Evolutionary conservation across 345 rosid species (phyloP).

Genomic region (Sisymbrium altissimum): DNA sequence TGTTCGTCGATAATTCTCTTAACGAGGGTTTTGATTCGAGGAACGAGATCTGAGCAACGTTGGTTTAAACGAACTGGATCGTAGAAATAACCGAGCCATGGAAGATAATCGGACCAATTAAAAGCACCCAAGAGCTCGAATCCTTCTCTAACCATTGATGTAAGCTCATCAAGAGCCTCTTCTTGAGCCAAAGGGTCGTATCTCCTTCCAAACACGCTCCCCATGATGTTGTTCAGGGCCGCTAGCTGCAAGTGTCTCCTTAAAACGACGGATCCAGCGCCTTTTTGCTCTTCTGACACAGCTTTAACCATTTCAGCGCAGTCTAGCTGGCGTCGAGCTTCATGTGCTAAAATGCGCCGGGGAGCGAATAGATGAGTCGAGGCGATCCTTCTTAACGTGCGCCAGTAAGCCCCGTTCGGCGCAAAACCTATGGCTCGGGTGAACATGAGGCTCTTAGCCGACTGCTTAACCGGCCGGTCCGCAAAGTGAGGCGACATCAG

Average conservation of each 20-base stretch:
- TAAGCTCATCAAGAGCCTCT: conserved; percentile 46
- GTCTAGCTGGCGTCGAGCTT: conserved; percentile 52
- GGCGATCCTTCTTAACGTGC: conserved; percentile 66
- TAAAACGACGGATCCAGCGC: conserved; percentile 41
- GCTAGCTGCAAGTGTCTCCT: conserved; percentile 72
- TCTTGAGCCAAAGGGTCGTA: conserved; percentile 38
- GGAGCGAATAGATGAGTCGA: conserved; percentile 79
- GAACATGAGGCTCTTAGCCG: conserved; percentile 80
- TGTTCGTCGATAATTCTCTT: conserved; percentile 57
- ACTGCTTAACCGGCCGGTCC: conserved; percentile 83
- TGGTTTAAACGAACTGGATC: conserved; percentile 53
- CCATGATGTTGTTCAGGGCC: conserved; percentile 78
- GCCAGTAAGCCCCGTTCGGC: conserved; percentile 84
- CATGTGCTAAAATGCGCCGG: conserved; percentile 57
- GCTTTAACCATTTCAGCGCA: conserved; percentile 45
- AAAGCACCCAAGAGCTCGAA: conserved; percentile 82
- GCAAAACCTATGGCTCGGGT: conserved; percentile 91
- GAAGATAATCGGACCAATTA: conserved; percentile 73
- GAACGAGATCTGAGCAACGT: conserved; percentile 74
- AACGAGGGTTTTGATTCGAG: conserved; percentile 59
- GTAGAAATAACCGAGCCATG: conserved; percentile 57
- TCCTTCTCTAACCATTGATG: conserved; percentile 70
- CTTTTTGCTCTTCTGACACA: conserved; percentile 43
- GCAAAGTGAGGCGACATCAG: conserved; percentile 63
- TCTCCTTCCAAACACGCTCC: conserved; percentile 77